Evolutionary conservation across 2,329 filamentous ascomycete genomes (phyloP), one percentile per base, ranked within the genome.

Genomic region (Penicillium sp.): DNA sequence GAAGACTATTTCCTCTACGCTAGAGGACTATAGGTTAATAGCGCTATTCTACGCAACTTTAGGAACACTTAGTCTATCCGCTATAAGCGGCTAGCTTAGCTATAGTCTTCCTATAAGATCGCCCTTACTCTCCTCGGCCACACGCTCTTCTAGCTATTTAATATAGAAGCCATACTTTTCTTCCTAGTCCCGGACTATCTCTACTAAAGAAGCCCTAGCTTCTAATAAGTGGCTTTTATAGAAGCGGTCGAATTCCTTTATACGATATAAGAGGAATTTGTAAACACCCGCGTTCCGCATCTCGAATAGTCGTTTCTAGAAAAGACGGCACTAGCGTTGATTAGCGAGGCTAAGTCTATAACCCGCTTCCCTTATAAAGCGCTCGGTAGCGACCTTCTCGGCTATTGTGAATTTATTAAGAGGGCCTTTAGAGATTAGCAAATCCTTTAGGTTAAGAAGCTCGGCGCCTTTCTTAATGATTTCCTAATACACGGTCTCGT

Each of bases 381-480:
- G 39, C 43, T 59, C 49, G 37, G 61, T 61, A 2, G 61, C 59
- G 44, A 54, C 59, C 32, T 63, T 63, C 47, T 63, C 61, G 24
- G 61, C 56, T 24, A 57, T 50, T 11, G 46, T 63, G 14, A 63
- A 63, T 52, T 52, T 43, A 58, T 61, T 53, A 13, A 54, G 44
- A 43, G 58, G 58, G 26, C 61, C 58, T 56, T 50, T 59, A 6
- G 61, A 20, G 31, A 26, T 57, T 52, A 53, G 61, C 35, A 61
- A 39, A 35, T 31, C 50, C 35, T 54, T 50, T 40, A 20, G 52
- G 39, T 63, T 55, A 34, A 63, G 47, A 14, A 58, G 49, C 2
- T 53, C 50, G 11, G 58, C 54, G 22, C 60, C 58, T 48, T 62
- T 62, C 31, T 46, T 29, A 16, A 61, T 61, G 7, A 61, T 62